A percentile compares a stretch with the other conserved stretches of the same genome.
These are phyloP conservation scores for Coccomyxa sp. DNA, from an alignment of 139 green algal genomes.

Conservation along the genomic window DNA sequence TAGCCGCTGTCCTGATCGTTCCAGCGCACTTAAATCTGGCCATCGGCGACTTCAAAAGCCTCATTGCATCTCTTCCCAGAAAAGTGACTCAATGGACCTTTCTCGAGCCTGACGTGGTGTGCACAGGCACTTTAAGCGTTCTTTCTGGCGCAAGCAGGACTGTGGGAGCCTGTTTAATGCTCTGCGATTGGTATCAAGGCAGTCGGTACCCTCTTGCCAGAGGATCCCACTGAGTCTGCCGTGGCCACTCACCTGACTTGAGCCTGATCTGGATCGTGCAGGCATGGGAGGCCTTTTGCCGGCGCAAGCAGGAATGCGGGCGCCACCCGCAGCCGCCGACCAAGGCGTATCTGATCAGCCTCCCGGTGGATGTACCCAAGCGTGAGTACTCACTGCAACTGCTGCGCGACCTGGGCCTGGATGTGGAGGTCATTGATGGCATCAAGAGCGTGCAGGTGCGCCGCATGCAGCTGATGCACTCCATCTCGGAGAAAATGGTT, in stretches of 20 bases:
- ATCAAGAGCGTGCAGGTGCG: slow-evolving; percentile 1
- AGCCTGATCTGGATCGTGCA: not conserved
- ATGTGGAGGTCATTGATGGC: not conserved
- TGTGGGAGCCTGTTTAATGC: too few relatives aligned
- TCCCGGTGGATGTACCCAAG: not conserved
- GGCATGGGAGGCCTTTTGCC: not conserved
- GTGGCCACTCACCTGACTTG: not conserved
- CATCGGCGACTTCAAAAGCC: too few relatives aligned
- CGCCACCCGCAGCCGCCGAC: not conserved
- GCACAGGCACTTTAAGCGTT: not conserved
- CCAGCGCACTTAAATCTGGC: too few relatives aligned
- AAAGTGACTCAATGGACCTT: too few relatives aligned
- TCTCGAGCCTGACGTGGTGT: too few relatives aligned
- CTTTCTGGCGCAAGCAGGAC: not conserved
- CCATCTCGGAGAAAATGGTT: not conserved
- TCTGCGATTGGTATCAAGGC: not conserved
- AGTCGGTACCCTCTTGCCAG: not conserved
- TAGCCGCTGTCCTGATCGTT: too few relatives aligned
- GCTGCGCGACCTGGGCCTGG: not conserved
- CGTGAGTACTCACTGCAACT: not conserved
- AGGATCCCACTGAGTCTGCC: not conserved
- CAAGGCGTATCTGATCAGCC: not conserved
- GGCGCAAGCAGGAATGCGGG: not conserved
- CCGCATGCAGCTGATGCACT: too few relatives aligned
- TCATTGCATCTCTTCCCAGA: too few relatives aligned